These are phyloP conservation scores for Cytidiella melzeri DNA, from an alignment of 768 basidiomycete genomes.

Conservation along the genomic window DNA sequence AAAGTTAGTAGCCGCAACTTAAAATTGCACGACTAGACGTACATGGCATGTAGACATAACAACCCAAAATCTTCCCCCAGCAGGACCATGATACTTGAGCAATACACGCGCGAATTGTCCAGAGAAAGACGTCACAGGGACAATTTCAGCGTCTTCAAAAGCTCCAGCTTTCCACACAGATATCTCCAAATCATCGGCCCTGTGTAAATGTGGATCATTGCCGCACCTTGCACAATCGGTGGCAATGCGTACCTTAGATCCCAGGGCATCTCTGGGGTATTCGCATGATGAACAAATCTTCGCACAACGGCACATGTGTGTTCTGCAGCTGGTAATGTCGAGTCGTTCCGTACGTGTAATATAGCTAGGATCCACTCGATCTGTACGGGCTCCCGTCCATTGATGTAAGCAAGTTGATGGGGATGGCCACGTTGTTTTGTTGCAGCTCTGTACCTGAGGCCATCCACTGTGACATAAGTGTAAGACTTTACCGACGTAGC, in stretches of 20 bases:
- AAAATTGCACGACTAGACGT: no score
- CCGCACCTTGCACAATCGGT: background rate
- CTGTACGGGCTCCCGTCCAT: background rate
- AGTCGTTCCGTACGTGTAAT: background rate
- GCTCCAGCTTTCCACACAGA: background rate
- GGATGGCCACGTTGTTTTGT: background rate
- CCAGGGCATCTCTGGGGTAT: background rate
- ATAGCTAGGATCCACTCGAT: background rate
- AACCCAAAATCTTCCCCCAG: no score
- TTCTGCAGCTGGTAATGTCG: background rate
- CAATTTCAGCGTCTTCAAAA: background rate
- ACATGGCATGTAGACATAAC: no score
- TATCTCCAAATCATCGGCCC: background rate
- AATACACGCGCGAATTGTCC: background rate
- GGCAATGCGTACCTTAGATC: background rate
- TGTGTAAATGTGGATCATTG: background rate
- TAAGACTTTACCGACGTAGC: background rate
- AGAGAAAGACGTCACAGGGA: background rate
- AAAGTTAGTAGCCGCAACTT: no score
- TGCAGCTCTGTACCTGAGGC: background rate
- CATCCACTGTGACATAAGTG: background rate
- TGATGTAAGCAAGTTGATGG: background rate
- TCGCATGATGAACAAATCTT: background rate
- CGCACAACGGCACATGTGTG: background rate
- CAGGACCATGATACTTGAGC: no score